Percentiles rank a stretch among this genome's conserved stretches.
Evolutionary conservation across 2,329 filamentous ascomycete species (phyloP).

Genomic region (Fusarium sp.): DNA sequence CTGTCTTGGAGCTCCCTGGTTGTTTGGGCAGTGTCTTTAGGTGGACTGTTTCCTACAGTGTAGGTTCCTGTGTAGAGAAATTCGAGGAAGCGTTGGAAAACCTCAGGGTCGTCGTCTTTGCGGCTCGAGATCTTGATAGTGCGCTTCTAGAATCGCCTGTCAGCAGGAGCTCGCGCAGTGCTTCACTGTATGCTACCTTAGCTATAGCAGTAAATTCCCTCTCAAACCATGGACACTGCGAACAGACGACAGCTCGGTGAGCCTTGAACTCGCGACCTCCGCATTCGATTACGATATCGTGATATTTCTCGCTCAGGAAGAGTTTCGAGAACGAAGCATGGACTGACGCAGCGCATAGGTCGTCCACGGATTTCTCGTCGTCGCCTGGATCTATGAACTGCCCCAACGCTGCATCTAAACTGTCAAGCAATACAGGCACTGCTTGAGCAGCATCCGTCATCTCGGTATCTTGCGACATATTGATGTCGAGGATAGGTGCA

Average conservation of each 20-base stretch:
- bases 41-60: slow-evolving; percentile 6
- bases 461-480: not conserved
- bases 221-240: slow-evolving; percentile 53
- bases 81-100: slow-evolving; percentile 49
- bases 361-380: slow-evolving; percentile 2
- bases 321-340: slow-evolving; percentile 6
- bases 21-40: not conserved
- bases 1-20: slow-evolving; percentile 18
- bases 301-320: slow-evolving; percentile 40
- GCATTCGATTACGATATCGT: slow-evolving; percentile 54
- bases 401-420: not conserved
- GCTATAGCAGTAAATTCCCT: slow-evolving; percentile 47
- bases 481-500: not conserved
- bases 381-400: not conserved
- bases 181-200: slow-evolving; percentile 30
- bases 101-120: slow-evolving; percentile 50
- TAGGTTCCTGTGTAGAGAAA: slow-evolving; percentile 53
- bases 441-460: not conserved
- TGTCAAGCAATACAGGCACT: accelerated
- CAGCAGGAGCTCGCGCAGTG: slow-evolving; percentile 1
- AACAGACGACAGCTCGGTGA: slow-evolving; percentile 54
- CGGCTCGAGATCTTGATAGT: slow-evolving; percentile 39
- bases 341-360: slow-evolving; percentile 8
- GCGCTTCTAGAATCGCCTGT: slow-evolving; percentile 7
- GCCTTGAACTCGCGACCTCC: slow-evolving; percentile 48